phyloP scores from a whole-genome alignment of 192 early-diverging fungal genomes.

The Blastocladiella britannica region DNA sequence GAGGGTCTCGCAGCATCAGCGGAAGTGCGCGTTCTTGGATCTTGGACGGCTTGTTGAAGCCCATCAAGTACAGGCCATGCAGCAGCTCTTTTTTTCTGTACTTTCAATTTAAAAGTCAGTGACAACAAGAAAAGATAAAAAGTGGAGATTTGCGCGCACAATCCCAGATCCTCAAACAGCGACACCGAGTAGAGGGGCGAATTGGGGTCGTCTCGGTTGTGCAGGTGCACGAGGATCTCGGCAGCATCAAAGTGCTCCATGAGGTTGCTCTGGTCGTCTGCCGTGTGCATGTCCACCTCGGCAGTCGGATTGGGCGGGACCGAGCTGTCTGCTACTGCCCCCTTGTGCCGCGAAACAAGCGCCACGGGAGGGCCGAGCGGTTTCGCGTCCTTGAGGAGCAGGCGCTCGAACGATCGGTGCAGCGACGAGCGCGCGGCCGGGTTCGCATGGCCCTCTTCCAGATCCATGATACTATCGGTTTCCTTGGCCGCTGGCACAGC shows the following conservation, averaged over 20 bases:
- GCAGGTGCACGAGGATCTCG: conserved; percentile 39
- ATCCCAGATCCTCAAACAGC: conserved; percentile 52
- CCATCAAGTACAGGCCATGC: conserved; percentile 84
- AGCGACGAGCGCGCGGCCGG: too few relatives aligned
- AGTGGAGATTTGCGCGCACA: too few relatives aligned
- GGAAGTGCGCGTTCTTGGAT: conserved; percentile 93
- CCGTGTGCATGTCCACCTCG: not conserved
- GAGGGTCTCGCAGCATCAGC: conserved; percentile 62
- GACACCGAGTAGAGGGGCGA: conserved; percentile 60
- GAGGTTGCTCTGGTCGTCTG: too few relatives aligned
- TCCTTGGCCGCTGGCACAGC: too few relatives aligned
- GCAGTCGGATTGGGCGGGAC: not conserved
- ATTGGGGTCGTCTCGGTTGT: conserved; percentile 41
- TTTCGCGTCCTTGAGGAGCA: too few relatives aligned
- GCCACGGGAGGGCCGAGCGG: too few relatives aligned
- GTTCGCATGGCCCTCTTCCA: too few relatives aligned
- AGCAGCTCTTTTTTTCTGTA: conserved; percentile 40
- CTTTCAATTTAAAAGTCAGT: too few relatives aligned
- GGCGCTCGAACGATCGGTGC: too few relatives aligned
- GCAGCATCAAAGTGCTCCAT: conserved; percentile 4
- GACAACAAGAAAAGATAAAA: too few relatives aligned
- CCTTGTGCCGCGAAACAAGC: too few relatives aligned
- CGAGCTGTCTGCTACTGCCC: not conserved
- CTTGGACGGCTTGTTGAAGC: conserved; percentile 78
- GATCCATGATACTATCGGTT: too few relatives aligned